phyloP scores from a whole-genome alignment of 768 basidiomycete genomes.

The Tylopilus plumbeoviolaceoides region DNA sequence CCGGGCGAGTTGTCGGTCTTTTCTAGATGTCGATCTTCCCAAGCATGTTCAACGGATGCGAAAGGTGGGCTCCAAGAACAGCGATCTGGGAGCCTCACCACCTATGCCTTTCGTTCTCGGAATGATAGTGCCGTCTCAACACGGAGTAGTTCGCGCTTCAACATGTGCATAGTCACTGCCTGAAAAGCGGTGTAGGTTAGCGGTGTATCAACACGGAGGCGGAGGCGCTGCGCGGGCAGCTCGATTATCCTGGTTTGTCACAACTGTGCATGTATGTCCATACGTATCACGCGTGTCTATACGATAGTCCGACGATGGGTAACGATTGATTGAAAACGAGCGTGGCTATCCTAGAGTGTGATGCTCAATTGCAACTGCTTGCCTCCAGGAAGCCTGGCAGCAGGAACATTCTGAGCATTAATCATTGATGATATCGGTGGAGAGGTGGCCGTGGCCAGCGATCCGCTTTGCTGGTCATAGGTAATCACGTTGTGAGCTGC shows the following conservation, averaged over 20 bases:
- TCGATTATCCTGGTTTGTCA: background rate
- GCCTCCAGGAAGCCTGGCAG: slow-evolving; percentile 36
- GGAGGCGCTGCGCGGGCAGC: background rate
- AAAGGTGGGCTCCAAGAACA: background rate
- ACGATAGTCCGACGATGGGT: slow-evolving; percentile 1
- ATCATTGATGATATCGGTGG: slow-evolving; percentile 3
- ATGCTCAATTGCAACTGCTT: slow-evolving; percentile 5
- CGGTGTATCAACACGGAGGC: slow-evolving; percentile 5
- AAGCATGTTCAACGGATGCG: slow-evolving; percentile 21
- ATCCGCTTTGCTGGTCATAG: slow-evolving; percentile 54
- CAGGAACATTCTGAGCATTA: slow-evolving; percentile 1
- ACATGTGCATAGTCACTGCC: slow-evolving; percentile 30
- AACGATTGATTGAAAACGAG: background rate
- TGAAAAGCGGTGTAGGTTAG: slow-evolving; percentile 14
- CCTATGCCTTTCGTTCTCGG: slow-evolving; percentile 14
- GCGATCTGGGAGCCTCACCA: slow-evolving; percentile 16
- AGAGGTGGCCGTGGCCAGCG: slow-evolving; percentile 30
- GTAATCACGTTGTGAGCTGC: slow-evolving; percentile 61
- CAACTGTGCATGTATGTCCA: slow-evolving; percentile 4
- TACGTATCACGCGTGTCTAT: slow-evolving; percentile 7
- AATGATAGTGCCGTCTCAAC: slow-evolving; percentile 33
- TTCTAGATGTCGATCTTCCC: slow-evolving; percentile 46
- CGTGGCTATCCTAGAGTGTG: background rate
- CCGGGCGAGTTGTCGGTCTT: slow-evolving; percentile 80
- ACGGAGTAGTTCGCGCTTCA: slow-evolving; percentile 39